Base-by-base conservation (phyloP, 1,284 basidiomycete genomes). In the Cystobasidium pallidum region DNA sequence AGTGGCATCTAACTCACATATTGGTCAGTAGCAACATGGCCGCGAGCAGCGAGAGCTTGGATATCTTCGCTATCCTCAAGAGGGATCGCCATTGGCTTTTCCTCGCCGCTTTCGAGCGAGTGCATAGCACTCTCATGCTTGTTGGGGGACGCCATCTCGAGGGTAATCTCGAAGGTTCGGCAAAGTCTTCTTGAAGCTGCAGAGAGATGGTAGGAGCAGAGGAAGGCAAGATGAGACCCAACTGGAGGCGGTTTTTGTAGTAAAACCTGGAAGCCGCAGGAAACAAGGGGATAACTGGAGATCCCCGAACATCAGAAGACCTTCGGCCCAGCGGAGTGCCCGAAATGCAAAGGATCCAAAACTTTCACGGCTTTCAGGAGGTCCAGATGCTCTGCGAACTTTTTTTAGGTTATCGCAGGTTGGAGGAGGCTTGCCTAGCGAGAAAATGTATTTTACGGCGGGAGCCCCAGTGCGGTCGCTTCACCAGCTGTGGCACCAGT, bases 1-100 rank as follows among this genome's bases (percentile, higher is more conserved):
- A n/a, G n/a, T n/a, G n/a, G n/a, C n/a, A n/a, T n/a, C 17, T 13
- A 24, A 39, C 52, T 11, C 24, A 54, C 67, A 36, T 70, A 70
- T 51, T 70, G 55, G 51, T 70, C 67, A 43, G 67, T 70, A 21
- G 58, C 45, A 7, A 58, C 57, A 52, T 70, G 67, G 13, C 58
- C 57, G 15, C 47, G 34, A 39, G 62, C 62, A 36, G 62, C 62
- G 17, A 64, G 43, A 36, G 43, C 62, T 21, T 64, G 62, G 26
- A 64, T 1, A 41, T 64, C 62, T n/a, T 52, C 62, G 43, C 45
- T 32, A 15, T 64, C 62, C 24, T 64, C 62, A 7, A 49, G 30
- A 3, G 43, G 34, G 34, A 51, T 32, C 19, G 47, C 62, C 21
- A 26, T 36, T 11, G 62, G 62, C 62, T 64, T 64, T 32, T 64